Conservation (phyloP, 2,329 filamentous ascomycete genomes). For the Lasiodiplodia citricola region DNA sequence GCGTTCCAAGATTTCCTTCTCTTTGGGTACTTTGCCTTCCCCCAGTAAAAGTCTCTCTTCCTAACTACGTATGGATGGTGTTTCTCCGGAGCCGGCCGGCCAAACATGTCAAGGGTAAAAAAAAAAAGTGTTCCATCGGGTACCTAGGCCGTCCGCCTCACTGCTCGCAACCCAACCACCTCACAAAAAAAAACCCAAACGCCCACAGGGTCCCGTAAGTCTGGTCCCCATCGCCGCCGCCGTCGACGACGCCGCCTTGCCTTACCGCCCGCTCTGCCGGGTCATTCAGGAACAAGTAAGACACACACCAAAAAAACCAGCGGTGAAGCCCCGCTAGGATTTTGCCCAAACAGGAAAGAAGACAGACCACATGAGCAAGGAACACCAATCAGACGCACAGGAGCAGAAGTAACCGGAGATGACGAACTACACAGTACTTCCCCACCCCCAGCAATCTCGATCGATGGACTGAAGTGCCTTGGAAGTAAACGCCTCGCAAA, state of each 20-base stretch:
- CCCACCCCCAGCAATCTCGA: background rate
- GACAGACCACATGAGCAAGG: background rate
- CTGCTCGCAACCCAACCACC: background rate
- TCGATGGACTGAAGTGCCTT: background rate
- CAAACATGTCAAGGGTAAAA: background rate
- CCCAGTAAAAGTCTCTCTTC: no score
- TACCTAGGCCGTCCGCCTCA: background rate
- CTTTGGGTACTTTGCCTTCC: background rate
- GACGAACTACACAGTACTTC: background rate
- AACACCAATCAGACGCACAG: background rate
- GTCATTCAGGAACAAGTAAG: background rate
- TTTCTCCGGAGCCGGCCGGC: background rate
- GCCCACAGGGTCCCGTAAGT: no score
- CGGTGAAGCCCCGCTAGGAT: background rate
- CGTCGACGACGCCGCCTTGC: no score
- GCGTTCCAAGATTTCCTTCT: background rate
- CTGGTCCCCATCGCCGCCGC: no score
- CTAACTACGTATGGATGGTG: no score
- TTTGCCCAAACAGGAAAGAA: background rate
- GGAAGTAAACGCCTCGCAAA: no score
- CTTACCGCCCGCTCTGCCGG: no score
- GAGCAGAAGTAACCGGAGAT: background rate
- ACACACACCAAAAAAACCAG: background rate
- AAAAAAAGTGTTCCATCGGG: background rate
- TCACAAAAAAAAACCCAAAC: no score